Base-by-base conservation (phyloP, 78 protist species). In the Pigoraptor vietnamica region DNA sequence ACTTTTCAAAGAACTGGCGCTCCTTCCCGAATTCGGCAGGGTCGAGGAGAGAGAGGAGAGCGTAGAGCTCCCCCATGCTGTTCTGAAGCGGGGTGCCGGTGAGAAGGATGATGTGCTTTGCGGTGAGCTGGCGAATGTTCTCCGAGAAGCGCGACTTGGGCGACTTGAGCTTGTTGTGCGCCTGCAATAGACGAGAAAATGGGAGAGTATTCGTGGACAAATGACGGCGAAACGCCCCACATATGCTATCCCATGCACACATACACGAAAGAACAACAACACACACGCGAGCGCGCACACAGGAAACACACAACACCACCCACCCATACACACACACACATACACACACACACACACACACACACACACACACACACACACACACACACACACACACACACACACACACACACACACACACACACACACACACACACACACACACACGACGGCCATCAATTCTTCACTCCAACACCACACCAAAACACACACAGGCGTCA, bases 151-250 rank as follows among this genome's bases (percentile, higher is more conserved):
- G 1, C 32, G 84, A 79, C 34, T 79, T 25, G 35, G 84, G 32
- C n/a, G 35, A 21, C 14, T 79, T 79, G 84, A 79, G 98, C 91
- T 97, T 98, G 94, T 98, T 98, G 33, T 48, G 67, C 29, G 67
- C 67, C 67, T 48, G 67, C 67, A 48, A 48, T 14, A 48, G 14
- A 48, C 29, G 67, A 48, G 67, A 48, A 48, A 48, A 48, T 21
- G 67, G 6, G 67, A 21, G 67, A 48, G 6, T 48, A 14, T 21
- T n/a, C n/a, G n/a, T n/a, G n/a, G n/a, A n/a, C n/a, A n/a, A n/a
- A n/a, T n/a, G n/a, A n/a, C n/a, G n/a, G n/a, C n/a, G n/a, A n/a
- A n/a, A n/a, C n/a, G n/a, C n/a, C n/a, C n/a, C n/a, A n/a, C n/a
- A n/a, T n/a, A n/a, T n/a, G n/a, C n/a, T n/a, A n/a, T n/a, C n/a